These are phyloP conservation scores for Ilex aquifolium DNA, from an alignment of 257 asterid species.

Conservation along the genomic window DNA sequence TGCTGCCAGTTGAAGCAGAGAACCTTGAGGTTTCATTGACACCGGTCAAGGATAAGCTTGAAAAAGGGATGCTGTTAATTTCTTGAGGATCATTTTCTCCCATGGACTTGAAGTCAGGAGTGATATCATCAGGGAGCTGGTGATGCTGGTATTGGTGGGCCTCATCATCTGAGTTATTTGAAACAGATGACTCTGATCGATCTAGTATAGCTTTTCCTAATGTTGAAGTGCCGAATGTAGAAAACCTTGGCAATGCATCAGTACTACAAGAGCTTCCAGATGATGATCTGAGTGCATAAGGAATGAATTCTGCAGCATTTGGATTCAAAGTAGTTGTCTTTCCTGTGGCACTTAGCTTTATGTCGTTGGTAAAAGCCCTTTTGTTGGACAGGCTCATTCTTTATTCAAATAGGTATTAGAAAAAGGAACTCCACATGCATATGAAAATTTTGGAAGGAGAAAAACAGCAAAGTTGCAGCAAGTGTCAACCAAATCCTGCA, in stretches of 20 bases:
- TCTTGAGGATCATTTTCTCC: slow-evolving; percentile 60
- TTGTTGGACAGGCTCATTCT: slow-evolving; percentile 63
- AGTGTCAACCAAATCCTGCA: slow-evolving; percentile 78
- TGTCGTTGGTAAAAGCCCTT: slow-evolving; percentile 59
- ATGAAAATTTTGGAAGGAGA: slow-evolving; percentile 10
- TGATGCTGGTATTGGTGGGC: slow-evolving; percentile 72
- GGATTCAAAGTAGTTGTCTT: slow-evolving; percentile 70
- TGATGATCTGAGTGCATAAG: slow-evolving; percentile 60
- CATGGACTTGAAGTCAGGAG: slow-evolving; percentile 73
- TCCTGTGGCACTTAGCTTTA: slow-evolving; percentile 33
- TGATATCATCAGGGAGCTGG: slow-evolving; percentile 93
- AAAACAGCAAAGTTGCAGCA: slow-evolving; percentile 11
- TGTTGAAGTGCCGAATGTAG: slow-evolving; percentile 25
- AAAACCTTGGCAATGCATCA: slow-evolving; percentile 38
- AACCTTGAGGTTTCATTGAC: slow-evolving; percentile 40
- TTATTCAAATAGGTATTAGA: slow-evolving; percentile 12
- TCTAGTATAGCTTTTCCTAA: slow-evolving; percentile 61
- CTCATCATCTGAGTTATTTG: slow-evolving; percentile 83
- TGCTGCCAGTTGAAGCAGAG: slow-evolving; percentile 34
- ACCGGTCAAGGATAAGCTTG: slow-evolving; percentile 51
- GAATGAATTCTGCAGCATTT: slow-evolving; percentile 86
- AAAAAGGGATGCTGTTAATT: slow-evolving; percentile 50
- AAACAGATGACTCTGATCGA: slow-evolving; percentile 63
- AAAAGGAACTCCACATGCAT: slow-evolving; percentile 21
- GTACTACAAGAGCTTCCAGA: slow-evolving; percentile 28